These are phyloP conservation scores for Plasmodium vinckei DNA, from an alignment of 169 alveolate species.

Conservation along the genomic window DNA sequence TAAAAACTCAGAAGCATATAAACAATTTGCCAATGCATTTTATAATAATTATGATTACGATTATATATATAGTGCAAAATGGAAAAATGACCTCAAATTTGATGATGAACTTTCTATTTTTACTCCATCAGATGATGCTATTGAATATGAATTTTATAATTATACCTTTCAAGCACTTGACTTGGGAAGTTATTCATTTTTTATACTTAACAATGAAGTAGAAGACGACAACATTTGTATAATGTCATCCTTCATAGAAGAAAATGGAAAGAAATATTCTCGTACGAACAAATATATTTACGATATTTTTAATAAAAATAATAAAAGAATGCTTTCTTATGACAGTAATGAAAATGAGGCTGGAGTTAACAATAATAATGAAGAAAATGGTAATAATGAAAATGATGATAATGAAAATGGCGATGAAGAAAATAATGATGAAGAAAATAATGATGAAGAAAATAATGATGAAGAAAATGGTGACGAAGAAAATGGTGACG, in stretches of 20 bases:
- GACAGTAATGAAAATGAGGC: neutral
- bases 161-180: slow-evolving; percentile 63
- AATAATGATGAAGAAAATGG: neutral
- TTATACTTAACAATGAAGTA: slow-evolving; percentile 48
- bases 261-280: slow-evolving; percentile 65
- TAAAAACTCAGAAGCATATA: neutral
- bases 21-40: slow-evolving; percentile 19
- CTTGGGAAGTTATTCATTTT: slow-evolving; percentile 40
- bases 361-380: neutral
- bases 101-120: slow-evolving; percentile 62
- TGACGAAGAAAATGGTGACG: neutral
- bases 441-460: neutral
- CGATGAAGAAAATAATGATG: neutral
- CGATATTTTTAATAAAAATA: slow-evolving; percentile 53
- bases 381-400: neutral
- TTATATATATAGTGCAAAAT: slow-evolving; percentile 66
- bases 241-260: slow-evolving; percentile 55
- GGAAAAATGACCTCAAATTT: slow-evolving; percentile 53
- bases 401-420: neutral
- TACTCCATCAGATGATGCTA: slow-evolving; percentile 54
- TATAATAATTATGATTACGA: slow-evolving; percentile 49
- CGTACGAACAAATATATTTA: slow-evolving; percentile 38
- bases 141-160: slow-evolving; percentile 72
- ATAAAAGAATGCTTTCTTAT: slow-evolving; percentile 44
- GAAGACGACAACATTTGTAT: slow-evolving; percentile 61